Evolutionary conservation across 768 basidiomycete species (phyloP).

Genomic region (Sarcodon sp.): DNA sequence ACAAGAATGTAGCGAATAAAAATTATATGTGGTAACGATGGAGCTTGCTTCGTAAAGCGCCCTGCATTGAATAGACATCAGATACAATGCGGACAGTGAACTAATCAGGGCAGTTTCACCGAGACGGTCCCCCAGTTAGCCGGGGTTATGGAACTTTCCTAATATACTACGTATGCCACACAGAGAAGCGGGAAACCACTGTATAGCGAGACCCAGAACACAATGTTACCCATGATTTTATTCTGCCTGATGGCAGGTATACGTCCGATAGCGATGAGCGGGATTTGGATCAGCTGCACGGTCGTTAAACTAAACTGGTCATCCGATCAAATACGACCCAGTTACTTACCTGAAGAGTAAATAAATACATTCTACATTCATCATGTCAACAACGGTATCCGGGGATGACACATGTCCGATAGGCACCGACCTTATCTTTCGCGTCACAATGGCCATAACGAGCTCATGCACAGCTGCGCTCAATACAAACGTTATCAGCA

Average conservation of each 20-base stretch:
- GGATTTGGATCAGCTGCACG: slow-evolving; percentile 74
- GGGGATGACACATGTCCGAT: background rate
- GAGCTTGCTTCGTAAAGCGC: background rate
- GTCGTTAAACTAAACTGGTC: background rate
- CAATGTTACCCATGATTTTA: slow-evolving; percentile 67
- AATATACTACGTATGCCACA: slow-evolving; percentile 57
- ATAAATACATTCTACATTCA: slow-evolving; percentile 66
- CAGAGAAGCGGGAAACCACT: slow-evolving; percentile 90
- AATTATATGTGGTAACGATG: background rate
- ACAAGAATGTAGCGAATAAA: background rate
- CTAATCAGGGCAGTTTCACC: background rate
- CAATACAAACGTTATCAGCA: slow-evolving; percentile 86
- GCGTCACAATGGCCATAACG: slow-evolving; percentile 91
- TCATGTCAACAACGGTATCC: background rate
- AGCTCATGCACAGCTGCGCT: slow-evolving; percentile 88
- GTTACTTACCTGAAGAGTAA: slow-evolving; percentile 50
- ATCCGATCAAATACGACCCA: background rate
- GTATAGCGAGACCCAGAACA: slow-evolving; percentile 92
- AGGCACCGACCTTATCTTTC: slow-evolving; percentile 68
- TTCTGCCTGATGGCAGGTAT: slow-evolving; percentile 70
- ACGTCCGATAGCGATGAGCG: slow-evolving; percentile 74
- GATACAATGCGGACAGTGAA: background rate
- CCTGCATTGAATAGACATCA: background rate
- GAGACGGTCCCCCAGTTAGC: slow-evolving; percentile 5
- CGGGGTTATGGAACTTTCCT: slow-evolving; percentile 12